Evolutionary conservation across 176 grass and related monocot genomes (phyloP).

Genomic region (Carex myosuroides): DNA sequence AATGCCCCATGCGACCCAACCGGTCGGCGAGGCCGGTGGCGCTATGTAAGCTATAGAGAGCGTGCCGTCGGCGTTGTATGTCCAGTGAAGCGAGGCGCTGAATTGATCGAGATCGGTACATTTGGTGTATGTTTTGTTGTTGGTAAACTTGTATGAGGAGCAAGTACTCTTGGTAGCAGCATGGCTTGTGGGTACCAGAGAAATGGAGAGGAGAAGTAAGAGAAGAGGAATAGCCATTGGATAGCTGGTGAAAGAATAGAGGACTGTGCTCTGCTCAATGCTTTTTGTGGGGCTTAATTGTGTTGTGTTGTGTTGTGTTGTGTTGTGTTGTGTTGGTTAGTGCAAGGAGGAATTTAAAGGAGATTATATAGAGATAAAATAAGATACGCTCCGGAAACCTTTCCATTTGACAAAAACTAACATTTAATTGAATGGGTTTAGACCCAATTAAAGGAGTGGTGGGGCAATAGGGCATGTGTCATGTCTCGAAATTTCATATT

Average conservation of each 20-base stretch:
- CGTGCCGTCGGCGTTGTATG: conserved; percentile 32
- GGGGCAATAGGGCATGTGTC: not conserved
- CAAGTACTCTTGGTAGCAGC: conserved; percentile 17
- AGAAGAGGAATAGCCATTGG: conserved; percentile 9
- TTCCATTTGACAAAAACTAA: not conserved
- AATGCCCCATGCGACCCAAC: conserved; percentile 72
- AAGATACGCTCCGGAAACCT: not conserved
- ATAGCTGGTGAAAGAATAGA: not conserved
- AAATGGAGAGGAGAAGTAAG: not conserved
- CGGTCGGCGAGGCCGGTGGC: conserved; percentile 26
- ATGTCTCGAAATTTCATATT: not conserved
- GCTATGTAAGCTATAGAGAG: conserved; percentile 59
- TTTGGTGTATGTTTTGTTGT: conserved; percentile 34
- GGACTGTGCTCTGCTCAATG: not conserved
- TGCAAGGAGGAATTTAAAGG: not conserved
- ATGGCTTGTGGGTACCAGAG: not conserved
- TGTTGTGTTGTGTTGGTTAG: not conserved
- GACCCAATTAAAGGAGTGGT: not conserved
- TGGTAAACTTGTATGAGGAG: conserved; percentile 29
- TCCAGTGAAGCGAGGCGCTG: conserved; percentile 56
- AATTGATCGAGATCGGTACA: conserved; percentile 53
- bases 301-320: not conserved
- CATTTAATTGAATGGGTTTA: not conserved
- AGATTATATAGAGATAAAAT: not conserved
- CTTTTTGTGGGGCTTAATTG: not conserved